These are phyloP conservation scores for Amphichorda felina DNA, from an alignment of 2,329 filamentous ascomycete species.

Conservation along the genomic window DNA sequence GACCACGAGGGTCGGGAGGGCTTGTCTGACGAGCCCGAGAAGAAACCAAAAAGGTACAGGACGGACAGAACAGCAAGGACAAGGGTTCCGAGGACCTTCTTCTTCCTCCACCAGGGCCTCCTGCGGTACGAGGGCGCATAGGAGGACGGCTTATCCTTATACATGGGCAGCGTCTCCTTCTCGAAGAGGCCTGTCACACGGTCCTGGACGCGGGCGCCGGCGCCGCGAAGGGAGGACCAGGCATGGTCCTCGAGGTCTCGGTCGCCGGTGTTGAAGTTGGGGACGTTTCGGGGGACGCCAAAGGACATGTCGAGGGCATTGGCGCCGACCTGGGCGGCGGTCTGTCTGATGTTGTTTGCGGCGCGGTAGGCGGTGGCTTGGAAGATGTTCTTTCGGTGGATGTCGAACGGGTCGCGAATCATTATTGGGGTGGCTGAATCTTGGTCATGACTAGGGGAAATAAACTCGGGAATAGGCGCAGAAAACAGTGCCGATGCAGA, in stretches of 20 bases:
- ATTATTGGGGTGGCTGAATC: conserved; percentile 13
- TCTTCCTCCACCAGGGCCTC: conserved; percentile 50
- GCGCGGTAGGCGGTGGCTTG: conserved; percentile 33
- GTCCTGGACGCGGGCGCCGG: conserved; percentile 37
- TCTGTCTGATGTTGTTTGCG: conserved; percentile 29
- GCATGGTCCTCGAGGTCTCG: conserved; percentile 53
- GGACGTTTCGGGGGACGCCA: conserved; percentile 56
- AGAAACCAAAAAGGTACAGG: conserved; percentile 61
- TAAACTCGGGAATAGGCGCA: background rate
- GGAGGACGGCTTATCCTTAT: conserved; percentile 95
- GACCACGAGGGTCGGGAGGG: conserved; percentile 27
- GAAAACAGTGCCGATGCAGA: no score
- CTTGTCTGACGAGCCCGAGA: conserved; percentile 19
- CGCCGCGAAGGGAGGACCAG: conserved; percentile 41
- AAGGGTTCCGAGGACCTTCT: conserved; percentile 41
- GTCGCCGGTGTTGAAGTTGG: conserved; percentile 54
- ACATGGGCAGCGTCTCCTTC: conserved; percentile 63
- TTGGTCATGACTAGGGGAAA: background rate
- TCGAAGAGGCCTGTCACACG: conserved; percentile 56
- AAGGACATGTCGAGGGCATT: conserved; percentile 51
- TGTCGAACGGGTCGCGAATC: conserved; percentile 33
- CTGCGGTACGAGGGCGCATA: conserved; percentile 49
- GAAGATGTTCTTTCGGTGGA: conserved; percentile 31
- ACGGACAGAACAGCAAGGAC: conserved; percentile 42
- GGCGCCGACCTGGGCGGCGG: conserved; percentile 17